Percentiles rank a stretch among this genome's conserved stretches.
Conservation (phyloP, 2,329 filamentous ascomycete species). For the Trichoderma citrinoviride region DNA sequence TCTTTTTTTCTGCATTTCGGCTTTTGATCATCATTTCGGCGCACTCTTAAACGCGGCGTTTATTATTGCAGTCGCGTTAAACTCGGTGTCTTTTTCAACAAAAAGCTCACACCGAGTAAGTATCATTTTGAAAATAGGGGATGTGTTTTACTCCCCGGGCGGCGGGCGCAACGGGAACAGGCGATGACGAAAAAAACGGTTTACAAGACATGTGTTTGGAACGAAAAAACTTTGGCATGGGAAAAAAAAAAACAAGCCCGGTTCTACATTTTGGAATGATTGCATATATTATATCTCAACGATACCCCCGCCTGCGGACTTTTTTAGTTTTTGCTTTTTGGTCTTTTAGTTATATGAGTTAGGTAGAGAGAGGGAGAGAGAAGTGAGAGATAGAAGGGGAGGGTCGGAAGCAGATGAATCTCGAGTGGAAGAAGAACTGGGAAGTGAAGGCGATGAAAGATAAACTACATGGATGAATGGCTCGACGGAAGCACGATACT, state of each 20-base stretch:
- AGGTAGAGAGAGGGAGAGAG: constrained; percentile 2
- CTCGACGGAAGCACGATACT: too few species aligned
- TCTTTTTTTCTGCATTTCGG: neutral
- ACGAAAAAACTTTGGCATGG: neutral
- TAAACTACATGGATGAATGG: neutral
- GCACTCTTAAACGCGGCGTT: constrained; percentile 12
- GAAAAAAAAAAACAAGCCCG: neutral
- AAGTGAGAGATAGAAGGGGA: neutral
- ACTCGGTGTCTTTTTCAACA: constrained; percentile 43
- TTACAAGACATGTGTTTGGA: too few species aligned
- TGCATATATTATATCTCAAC: constrained; percentile 41
- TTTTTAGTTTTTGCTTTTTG: neutral
- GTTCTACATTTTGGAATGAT: constrained; percentile 28
- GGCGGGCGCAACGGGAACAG: constrained; percentile 21
- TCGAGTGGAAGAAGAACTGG: neutral
- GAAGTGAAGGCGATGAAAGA: neutral
- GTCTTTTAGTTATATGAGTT: constrained; percentile 5
- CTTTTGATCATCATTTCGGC: neutral
- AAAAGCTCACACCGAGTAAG: constrained; percentile 39
- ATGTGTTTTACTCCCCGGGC: constrained; percentile 10
- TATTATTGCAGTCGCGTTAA: constrained; percentile 24
- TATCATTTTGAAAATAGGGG: constrained; percentile 1
- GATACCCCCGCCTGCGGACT: constrained; percentile 36
- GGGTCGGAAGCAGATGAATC: neutral
- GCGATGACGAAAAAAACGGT: neutral